Evolutionary conservation across 148 eudicot species (phyloP), one percentile per base, ranked within the genome.

Genomic region (Dysphania ambrosioides): DNA sequence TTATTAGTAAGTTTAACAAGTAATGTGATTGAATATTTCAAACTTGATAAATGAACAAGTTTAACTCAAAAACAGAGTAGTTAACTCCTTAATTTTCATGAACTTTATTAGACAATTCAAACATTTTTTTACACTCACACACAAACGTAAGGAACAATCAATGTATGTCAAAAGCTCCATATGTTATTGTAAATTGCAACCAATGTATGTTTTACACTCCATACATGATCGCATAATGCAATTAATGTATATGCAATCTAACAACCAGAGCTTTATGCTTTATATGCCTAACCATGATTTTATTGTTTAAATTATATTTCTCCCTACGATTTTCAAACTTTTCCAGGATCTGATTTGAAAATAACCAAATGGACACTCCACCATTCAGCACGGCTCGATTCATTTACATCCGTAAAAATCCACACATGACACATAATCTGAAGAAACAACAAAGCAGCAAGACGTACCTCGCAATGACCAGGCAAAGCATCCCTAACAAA

Each of bases 391-490:
- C 26, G 58, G 21, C 58, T 53, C 58, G 11, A 53, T 53, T 5
- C 19, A 53, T 5, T 15, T 3, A 44, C 12, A 16, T 44, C 51
- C 19, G 19, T 44, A 18, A 42, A 42, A 42, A 42, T 42, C 47
- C 9, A 9, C 9, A 12, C 51, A 10, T 10, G 15, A 4, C 0
- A 44, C 18, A 13, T 2, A 47, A 47, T 13, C 0, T 6, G 7
- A 53, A 3, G 11, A 19, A 21, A n/a, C 26, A 21, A 53, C 9
- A 53, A n/a, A 19, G 24, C 6, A 42, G 26, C 6, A 6, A n/a
- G 24, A 53, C 23, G 9, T 53, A 94, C 97, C 98, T 94, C 98
- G 77, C 98, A 94, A 67, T 82, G 82, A 57, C 79, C 67, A 26
- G 98, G 93, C 84, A 94, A 82, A 61, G 90, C 80, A 56, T 71